phyloP scores from a whole-genome alignment of 2,329 filamentous ascomycete species.

The Neoscytalidium dimidiatum region DNA sequence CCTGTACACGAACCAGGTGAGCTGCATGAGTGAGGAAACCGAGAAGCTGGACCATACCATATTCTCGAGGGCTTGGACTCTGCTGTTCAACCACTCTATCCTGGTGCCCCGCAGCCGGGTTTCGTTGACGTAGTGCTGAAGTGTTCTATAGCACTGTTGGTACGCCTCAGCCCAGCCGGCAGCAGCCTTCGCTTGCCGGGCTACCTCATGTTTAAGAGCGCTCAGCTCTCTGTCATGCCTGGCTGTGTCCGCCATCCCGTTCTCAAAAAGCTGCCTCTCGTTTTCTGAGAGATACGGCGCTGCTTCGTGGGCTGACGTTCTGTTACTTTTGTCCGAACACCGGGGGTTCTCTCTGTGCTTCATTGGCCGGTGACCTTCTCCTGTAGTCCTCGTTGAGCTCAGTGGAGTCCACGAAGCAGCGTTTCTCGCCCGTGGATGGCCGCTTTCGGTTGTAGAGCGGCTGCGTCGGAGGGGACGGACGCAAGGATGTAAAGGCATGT shows the following conservation, averaged over 20 bases:
- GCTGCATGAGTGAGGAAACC: not conserved
- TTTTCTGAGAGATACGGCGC: not conserved
- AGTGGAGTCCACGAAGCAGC: not conserved
- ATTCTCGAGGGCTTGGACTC: not conserved
- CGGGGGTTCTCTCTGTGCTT: not conserved
- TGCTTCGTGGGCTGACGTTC: not conserved
- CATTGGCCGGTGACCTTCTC: not conserved
- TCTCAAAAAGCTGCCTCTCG: not conserved
- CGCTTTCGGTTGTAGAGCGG: not conserved
- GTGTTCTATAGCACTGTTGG: constrained; percentile 2
- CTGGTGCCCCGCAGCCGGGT: not conserved
- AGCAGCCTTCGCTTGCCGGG: not conserved
- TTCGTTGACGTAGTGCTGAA: constrained; percentile 1
- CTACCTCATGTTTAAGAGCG: not conserved
- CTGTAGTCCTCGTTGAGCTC: not conserved
- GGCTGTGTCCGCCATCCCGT: not conserved
- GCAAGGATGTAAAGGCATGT: not conserved
- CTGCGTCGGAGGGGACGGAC: constrained; percentile 1
- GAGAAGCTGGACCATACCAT: not conserved
- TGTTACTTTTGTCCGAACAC: not conserved
- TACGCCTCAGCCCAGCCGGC: not conserved
- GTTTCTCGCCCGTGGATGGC: not conserved
- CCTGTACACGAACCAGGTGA: not conserved
- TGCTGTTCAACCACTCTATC: not conserved
- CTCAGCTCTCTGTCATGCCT: not conserved